Conservation (phyloP, 164 flowering plant genomes). For the Nymphaea thermarum region DNA sequence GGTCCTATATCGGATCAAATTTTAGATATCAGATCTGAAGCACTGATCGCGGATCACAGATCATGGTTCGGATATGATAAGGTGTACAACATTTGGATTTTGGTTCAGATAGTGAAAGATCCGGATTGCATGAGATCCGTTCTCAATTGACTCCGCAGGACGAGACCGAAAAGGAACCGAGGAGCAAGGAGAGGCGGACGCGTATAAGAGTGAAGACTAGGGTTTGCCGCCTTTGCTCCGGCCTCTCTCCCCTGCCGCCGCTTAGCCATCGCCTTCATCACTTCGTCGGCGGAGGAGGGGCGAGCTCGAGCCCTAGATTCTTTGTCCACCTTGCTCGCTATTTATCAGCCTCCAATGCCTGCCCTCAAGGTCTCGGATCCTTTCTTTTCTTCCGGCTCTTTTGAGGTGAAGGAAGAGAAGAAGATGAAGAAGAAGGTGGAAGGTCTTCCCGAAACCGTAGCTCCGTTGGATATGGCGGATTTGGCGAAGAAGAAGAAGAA, state of each 20-base stretch:
- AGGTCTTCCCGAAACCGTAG: background rate
- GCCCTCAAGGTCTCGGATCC: constrained; percentile 10
- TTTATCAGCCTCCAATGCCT: constrained; percentile 11
- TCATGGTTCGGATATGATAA: no score
- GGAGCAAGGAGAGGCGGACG: background rate
- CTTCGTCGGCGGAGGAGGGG: background rate
- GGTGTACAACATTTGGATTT: no score
- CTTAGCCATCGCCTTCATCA: background rate
- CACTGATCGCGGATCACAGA: no score
- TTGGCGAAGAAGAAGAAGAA: constrained; percentile 14
- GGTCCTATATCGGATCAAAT: no score
- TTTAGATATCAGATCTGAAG: no score
- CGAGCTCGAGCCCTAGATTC: background rate
- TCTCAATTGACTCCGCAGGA: no score
- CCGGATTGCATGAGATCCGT: no score
- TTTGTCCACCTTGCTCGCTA: background rate
- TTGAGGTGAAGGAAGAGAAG: constrained; percentile 8
- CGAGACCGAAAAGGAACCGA: no score
- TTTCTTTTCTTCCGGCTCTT: constrained; percentile 1
- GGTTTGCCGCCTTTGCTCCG: background rate
- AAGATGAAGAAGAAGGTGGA: constrained; percentile 4
- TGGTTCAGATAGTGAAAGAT: no score
- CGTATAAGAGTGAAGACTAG: background rate
- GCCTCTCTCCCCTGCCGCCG: background rate
- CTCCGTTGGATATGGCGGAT: constrained; percentile 1